Percentiles rank a stretch among this genome's conserved stretches.
phyloP scores from a whole-genome alignment of 768 basidiomycete genomes.

The Coprinellus aureogranulatus region DNA sequence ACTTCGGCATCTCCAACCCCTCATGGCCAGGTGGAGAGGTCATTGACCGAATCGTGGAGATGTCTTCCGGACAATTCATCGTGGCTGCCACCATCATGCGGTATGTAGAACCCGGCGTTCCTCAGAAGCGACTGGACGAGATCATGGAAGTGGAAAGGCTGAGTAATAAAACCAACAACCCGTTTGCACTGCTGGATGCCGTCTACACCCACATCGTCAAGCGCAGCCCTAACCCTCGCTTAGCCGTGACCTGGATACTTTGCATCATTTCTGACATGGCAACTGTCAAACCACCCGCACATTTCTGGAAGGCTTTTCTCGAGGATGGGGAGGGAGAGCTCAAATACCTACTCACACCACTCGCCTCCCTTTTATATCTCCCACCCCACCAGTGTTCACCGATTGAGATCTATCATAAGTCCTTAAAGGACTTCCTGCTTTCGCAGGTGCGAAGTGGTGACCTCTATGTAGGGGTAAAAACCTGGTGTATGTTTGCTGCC shows the following conservation, averaged over 20 bases:
- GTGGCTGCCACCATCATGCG: constrained; percentile 11
- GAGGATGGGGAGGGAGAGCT: background rate
- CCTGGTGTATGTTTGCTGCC: no score
- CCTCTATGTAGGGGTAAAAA: no score
- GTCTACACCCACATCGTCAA: background rate
- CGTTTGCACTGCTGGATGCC: background rate
- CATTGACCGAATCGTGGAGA: background rate
- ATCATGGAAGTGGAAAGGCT: background rate
- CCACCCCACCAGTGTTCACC: no score
- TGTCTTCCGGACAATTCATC: constrained; percentile 16
- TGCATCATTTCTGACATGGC: no score
- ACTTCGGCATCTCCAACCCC: background rate
- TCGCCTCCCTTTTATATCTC: background rate
- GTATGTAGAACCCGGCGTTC: constrained; percentile 8
- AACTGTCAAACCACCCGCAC: background rate
- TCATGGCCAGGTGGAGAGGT: background rate
- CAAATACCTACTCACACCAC: background rate
- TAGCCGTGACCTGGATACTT: background rate
- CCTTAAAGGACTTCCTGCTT: no score
- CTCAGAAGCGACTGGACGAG: constrained; percentile 8
- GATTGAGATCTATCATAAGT: no score
- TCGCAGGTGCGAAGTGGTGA: no score
- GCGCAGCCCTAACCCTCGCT: background rate
- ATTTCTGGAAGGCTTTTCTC: background rate
- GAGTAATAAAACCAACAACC: background rate